Percentiles rank a stretch among this genome's conserved stretches.
Conservation (phyloP, 192 early-diverging fungal genomes). For the Coemansia sp. region DNA sequence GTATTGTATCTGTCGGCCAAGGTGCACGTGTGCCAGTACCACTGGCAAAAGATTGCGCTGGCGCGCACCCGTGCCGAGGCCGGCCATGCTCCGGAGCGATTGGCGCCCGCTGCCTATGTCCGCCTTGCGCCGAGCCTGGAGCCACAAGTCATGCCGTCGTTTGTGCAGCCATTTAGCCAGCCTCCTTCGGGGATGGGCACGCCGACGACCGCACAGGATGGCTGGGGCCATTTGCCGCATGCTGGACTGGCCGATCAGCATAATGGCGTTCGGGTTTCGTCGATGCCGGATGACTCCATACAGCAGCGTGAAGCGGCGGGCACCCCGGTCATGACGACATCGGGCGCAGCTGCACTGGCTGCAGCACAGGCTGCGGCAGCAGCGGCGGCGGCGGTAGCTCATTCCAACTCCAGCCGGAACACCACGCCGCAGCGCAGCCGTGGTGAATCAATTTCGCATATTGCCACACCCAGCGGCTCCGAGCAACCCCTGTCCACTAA, state of each 20-base stretch:
- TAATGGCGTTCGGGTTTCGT: not conserved
- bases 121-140: slow-evolving; percentile 21
- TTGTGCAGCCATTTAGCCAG: slow-evolving; percentile 49
- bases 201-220: slow-evolving; percentile 26
- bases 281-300: not conserved
- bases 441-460: slow-evolving; percentile 24
- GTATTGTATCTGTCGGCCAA: slow-evolving; percentile 46
- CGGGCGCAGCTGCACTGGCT: slow-evolving; percentile 46
- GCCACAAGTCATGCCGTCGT: slow-evolving; percentile 37
- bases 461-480: slow-evolving; percentile 1
- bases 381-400: slow-evolving; percentile 13
- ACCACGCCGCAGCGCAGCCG: slow-evolving; percentile 49
- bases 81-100: not conserved
- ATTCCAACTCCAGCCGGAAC: slow-evolving; percentile 24
- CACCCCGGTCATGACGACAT: slow-evolving; percentile 48
- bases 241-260: not conserved
- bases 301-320: slow-evolving; percentile 5
- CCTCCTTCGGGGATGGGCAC: slow-evolving; percentile 24
- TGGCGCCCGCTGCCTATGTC: not conserved
- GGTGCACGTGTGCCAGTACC: slow-evolving; percentile 51
- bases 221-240: not conserved
- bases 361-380: slow-evolving; percentile 46
- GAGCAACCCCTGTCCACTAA: not conserved
- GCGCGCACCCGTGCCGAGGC: slow-evolving; percentile 33
- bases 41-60: slow-evolving; percentile 51